phyloP scores from a whole-genome alignment of 78 protist genomes.

The slime mould (Dictyostelium discoideum) region DNA sequence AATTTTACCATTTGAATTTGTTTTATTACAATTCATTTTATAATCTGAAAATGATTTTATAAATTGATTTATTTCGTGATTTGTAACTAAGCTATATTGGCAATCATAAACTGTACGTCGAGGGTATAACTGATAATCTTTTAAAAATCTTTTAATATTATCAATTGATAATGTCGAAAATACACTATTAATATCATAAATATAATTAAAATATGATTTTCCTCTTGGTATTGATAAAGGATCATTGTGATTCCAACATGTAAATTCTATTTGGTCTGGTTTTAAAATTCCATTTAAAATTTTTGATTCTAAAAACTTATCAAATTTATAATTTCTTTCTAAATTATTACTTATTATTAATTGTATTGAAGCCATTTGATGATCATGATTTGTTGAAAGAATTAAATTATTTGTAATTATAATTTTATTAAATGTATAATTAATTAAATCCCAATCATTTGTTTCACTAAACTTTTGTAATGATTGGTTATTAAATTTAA shows the following conservation, averaged over 20 bases:
- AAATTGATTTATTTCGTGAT: too few species aligned
- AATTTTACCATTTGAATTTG: too few species aligned
- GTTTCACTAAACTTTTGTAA: background rate
- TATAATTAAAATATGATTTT: too few species aligned
- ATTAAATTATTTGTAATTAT: too few species aligned
- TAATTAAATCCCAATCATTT: background rate
- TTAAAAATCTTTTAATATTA: background rate
- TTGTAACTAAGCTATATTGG: background rate
- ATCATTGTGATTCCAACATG: too few species aligned
- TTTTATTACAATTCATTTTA: too few species aligned
- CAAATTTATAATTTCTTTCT: background rate
- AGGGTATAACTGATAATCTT: background rate
- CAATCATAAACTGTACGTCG: background rate
- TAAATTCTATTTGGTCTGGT: background rate
- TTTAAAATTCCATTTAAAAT: background rate
- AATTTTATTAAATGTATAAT: background rate
- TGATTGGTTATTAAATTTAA: background rate
- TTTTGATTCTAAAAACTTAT: background rate
- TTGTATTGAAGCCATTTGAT: background rate
- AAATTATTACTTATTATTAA: too few species aligned
- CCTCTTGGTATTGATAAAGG: background rate
- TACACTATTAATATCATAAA: background rate
- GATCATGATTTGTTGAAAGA: too few species aligned
- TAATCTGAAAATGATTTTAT: too few species aligned
- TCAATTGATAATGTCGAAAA: background rate